Evolutionary conservation across 768 basidiomycete genomes (phyloP), one percentile per base, ranked within the genome.

Genomic region (Psilocybe cubensis): DNA sequence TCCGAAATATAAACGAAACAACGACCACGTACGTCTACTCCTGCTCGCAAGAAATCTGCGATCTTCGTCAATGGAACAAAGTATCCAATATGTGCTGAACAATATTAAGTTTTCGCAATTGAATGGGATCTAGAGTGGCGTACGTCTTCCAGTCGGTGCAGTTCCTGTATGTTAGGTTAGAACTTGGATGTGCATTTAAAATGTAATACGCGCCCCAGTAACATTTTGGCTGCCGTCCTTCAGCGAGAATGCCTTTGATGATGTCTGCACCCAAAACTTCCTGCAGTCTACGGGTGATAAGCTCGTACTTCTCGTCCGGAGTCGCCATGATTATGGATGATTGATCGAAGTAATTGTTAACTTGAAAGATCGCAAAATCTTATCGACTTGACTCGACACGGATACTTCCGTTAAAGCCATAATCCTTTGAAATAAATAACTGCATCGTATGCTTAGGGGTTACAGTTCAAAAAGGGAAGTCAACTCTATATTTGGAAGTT

Each of bases 41-140:
- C 96, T 1, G 96, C 96, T 40, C 85, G 82, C 42, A 98, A 75
- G 73, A 99, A 98, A 76, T 98, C 96, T 8, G 95, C 94, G 56
- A 99, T 92, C 79, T 99, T 99, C 21, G 86, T 88, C 59, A 98
- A 76, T 2, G 97, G 87, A 0, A 96, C 96, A 70, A 97, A 96
- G 80, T 99, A 99, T 5, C 93, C 97, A 56, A 98, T 89, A 67
- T 98, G 97, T 6, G 96, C 96, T 98, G 66, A 38, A 41, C 57
- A 40, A 51, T 20, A 46, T 38, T 38, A 38, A 38, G 35, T n/a
- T 33, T 33, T 12, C 35, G n/a, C 14, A 7, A 5, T 33, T 33
- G 31, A 33, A 33, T 4, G 14, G 2, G 35, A 38, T 14, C 35
- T 11, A 38, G 18, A 61, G 47, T 52, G 33, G 59, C 92, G 75